phyloP scores from a whole-genome alignment of 2,329 filamentous ascomycete species.

The Ceratocystis smalleyi region DNA sequence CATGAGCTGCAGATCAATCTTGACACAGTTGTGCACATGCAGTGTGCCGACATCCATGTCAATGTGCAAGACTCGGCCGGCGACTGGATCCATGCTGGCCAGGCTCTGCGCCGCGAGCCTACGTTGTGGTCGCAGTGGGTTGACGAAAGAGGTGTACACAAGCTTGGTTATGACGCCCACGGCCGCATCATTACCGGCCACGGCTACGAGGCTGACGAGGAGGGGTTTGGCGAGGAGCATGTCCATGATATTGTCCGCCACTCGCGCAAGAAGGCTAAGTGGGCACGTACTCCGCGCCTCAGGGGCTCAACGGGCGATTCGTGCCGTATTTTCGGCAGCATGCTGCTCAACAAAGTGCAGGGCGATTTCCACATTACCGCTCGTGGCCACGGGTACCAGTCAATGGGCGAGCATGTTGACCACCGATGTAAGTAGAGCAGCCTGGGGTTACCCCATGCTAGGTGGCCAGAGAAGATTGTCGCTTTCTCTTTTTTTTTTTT shows the following conservation, averaged over 20 bases:
- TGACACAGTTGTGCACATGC: conserved; percentile 83
- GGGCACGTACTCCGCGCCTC: conserved; percentile 59
- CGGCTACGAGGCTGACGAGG: conserved; percentile 44
- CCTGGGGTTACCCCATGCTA: too few species aligned
- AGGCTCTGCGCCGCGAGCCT: conserved; percentile 55
- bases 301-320: conserved; percentile 44
- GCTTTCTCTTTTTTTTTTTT: neutral
- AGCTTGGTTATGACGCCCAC: conserved; percentile 39
- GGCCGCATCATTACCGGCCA: conserved; percentile 38
- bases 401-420: conserved; percentile 60
- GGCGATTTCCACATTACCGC: conserved; percentile 98
- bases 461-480: conserved; percentile 17
- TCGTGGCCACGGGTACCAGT: conserved; percentile 83
- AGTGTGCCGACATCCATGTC: conserved; percentile 74
- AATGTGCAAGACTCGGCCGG: conserved; percentile 94
- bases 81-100: conserved; percentile 73
- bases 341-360: conserved; percentile 92
- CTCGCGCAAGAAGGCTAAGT: conserved; percentile 46
- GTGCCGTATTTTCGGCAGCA: conserved; percentile 75
- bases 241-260: conserved; percentile 80
- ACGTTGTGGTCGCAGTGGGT: conserved; percentile 77
- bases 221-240: conserved; percentile 64
- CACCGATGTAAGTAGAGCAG: conserved; percentile 46
- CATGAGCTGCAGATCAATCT: conserved; percentile 87
- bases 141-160: conserved; percentile 50